Evolutionary conservation across 371 early-diverging fungal genomes (phyloP), one percentile per base, ranked within the genome.

Genomic region (Mortierella polycephala): DNA sequence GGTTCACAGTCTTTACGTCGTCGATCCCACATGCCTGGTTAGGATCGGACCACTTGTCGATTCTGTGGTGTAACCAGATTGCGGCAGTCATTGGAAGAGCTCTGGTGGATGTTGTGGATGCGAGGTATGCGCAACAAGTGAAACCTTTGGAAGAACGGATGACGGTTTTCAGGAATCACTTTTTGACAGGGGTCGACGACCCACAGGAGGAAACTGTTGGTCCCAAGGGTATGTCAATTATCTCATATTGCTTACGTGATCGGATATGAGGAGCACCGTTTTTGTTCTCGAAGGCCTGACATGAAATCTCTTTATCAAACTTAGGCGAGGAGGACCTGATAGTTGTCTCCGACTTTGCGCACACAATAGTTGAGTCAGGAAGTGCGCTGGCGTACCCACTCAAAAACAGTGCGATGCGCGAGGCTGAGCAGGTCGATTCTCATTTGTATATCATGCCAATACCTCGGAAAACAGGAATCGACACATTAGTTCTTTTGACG

Each of bases 61-160:
- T 96, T 62, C 82, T 97, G 61, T 98, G 98, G 90, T 98, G 98
- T 72, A 93, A 93, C 64, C 98, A 98, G 81, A 83, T 98, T 49
- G 92, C 92, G 12, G 84, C 84, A 13, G 86, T 87, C 10, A 69
- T 93, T 16, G 86, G 91, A 5, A 82, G 81, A 14, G 76, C 89
- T 30, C 68, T 94, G 72, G 57, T 91, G 12, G 86, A 87, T 59
- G 76, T 93, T 57, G 90, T 91, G 40, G 94, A 94, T 74, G 89
- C 90, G 1, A 83, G 91, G 40, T 83, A 83, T 41, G 84, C 86
- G 0, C 75, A 87, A 5, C 95, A 94, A 67, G 89, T 92, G 46
- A 87, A 89, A 59, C 85, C 92, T 0, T 63, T 91, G 21, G 82
- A 85, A 4, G 83, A 88, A 50, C 84, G 95, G 6, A 91, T 94